Conservation (phyloP, 140 eudicot species). For the Ambrosia hybrid region DNA sequence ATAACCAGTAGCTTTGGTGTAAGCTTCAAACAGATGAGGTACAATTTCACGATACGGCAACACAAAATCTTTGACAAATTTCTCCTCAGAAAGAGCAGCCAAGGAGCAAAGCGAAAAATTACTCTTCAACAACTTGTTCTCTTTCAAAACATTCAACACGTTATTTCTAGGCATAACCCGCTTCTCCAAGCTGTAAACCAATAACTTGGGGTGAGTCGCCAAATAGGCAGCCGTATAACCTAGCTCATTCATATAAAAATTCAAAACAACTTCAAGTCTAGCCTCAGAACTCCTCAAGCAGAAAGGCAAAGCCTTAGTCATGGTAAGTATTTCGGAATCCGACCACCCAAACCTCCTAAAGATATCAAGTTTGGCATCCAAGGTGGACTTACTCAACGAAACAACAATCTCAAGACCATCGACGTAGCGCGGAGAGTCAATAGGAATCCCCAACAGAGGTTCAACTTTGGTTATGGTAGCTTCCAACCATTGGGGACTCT, state of each 20-base stretch:
- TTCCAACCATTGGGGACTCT: too few relatives aligned
- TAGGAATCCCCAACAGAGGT: neutral
- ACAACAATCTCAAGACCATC: constrained; percentile 12
- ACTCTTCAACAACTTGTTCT: constrained; percentile 14
- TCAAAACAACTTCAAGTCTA: constrained; percentile 10
- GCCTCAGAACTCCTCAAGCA: constrained; percentile 15
- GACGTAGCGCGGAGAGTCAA: neutral
- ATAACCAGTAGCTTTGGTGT: constrained; percentile 11
- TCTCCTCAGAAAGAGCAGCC: constrained; percentile 8
- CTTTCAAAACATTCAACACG: constrained; percentile 12
- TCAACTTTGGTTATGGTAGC: too few relatives aligned
- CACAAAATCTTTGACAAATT: constrained; percentile 17
- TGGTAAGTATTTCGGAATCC: constrained; percentile 7
- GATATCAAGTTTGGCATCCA: constrained; percentile 24
- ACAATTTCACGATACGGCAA: too few relatives aligned
- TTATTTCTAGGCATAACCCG: constrained; percentile 23
- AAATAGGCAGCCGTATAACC: constrained; percentile 23
- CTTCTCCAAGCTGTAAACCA: constrained; percentile 29
- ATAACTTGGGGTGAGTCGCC: constrained; percentile 11
- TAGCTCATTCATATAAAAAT: constrained; percentile 25
- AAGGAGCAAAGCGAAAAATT: neutral
- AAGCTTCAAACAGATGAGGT: constrained; percentile 15
- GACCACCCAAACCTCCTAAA: constrained; percentile 37
- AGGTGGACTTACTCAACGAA: constrained; percentile 4
- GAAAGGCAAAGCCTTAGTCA: constrained; percentile 14